phyloP scores from a whole-genome alignment of 2,329 filamentous ascomycete species.

The Fusarium pseudoanthophilum region DNA sequence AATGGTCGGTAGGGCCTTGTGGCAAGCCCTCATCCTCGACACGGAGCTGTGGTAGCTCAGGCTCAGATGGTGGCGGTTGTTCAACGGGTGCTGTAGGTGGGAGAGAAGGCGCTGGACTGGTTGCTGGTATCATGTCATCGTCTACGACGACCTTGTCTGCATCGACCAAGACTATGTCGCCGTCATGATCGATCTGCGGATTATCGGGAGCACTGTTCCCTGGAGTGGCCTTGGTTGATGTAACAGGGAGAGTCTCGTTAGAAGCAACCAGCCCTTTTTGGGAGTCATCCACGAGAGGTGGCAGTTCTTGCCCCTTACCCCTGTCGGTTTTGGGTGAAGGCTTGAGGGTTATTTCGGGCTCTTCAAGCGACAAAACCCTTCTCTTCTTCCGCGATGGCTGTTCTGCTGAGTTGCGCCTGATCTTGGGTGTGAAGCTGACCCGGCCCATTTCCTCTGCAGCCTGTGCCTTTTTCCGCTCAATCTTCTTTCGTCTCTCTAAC shows the following conservation, averaged over 20 bases:
- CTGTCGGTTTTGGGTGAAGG: neutral
- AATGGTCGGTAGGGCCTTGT: conserved; percentile 21
- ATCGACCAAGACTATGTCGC: conserved; percentile 17
- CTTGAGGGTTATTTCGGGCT: neutral
- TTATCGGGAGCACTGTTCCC: conserved; percentile 29
- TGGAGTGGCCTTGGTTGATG: conserved; percentile 51
- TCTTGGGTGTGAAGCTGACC: conserved; percentile 51
- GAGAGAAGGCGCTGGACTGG: conserved; percentile 50
- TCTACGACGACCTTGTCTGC: conserved; percentile 36
- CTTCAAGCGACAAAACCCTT: conserved; percentile 17
- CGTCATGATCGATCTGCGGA: conserved; percentile 19
- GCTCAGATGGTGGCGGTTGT: conserved; percentile 42
- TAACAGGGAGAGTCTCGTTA: conserved; percentile 37
- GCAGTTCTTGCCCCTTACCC: conserved; percentile 25
- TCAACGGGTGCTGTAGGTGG: conserved; percentile 40
- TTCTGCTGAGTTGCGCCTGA: conserved; percentile 36
- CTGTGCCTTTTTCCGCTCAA: conserved; percentile 52
- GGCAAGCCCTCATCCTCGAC: conserved; percentile 32
- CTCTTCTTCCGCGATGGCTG: conserved; percentile 45
- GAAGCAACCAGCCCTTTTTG: conserved; percentile 42
- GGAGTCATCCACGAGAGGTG: conserved; percentile 40
- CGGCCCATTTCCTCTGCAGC: conserved; percentile 55
- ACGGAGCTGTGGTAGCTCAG: conserved; percentile 50
- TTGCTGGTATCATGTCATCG: conserved; percentile 54
- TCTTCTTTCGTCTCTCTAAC: conserved; percentile 51